Conservation (phyloP, 768 basidiomycete species). For the Boletus huronensis region DNA sequence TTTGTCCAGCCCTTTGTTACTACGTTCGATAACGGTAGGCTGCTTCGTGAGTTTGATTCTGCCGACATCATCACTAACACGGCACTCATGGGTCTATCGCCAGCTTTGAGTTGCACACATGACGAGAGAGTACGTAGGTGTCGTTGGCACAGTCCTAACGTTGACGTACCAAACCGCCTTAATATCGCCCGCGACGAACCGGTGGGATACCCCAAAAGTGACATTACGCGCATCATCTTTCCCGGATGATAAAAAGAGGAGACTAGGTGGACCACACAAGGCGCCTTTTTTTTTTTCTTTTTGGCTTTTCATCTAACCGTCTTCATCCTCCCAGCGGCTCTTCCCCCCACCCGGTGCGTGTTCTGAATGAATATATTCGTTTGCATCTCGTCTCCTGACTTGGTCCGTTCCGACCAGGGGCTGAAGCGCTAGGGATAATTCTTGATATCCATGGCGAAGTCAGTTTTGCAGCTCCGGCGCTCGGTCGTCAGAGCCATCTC, state of each 20-base stretch:
- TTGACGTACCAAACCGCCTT: too few relatives aligned
- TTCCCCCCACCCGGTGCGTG: not conserved
- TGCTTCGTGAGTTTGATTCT: not conserved
- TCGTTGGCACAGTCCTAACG: not conserved
- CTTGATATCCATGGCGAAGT: slow-evolving; percentile 8
- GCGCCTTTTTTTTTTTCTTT: not conserved
- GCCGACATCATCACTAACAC: not conserved
- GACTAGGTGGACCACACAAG: not conserved
- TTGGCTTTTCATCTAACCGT: not conserved
- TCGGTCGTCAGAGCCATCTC: slow-evolving; percentile 21
- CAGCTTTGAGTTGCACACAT: not conserved
- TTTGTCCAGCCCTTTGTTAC: too few relatives aligned
- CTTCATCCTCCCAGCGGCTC: not conserved
- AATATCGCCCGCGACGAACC: not conserved
- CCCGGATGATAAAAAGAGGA: not conserved
- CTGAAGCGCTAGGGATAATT: too few relatives aligned
- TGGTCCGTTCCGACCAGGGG: not conserved
- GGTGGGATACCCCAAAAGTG: not conserved
- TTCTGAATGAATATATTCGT: not conserved
- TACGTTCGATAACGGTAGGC: not conserved
- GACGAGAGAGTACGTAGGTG: not conserved
- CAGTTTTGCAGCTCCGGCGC: slow-evolving; percentile 8
- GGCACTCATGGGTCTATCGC: not conserved
- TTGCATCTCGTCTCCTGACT: not conserved
- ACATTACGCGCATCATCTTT: too few relatives aligned